phyloP scores from a whole-genome alignment of 768 basidiomycete genomes.

The Calocybe cyanea region DNA sequence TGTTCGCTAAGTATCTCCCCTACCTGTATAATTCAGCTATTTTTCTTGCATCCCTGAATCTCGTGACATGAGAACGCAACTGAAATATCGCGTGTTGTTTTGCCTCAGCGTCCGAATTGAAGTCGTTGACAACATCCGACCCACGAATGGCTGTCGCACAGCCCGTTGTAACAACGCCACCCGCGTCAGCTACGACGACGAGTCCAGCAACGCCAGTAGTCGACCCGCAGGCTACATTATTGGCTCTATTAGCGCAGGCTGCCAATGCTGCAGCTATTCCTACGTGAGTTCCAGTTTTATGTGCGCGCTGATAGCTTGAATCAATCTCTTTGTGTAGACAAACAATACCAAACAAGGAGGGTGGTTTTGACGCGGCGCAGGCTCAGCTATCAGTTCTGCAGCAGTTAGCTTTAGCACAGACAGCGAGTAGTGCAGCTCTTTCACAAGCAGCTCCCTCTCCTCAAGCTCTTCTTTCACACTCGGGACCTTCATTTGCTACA shows the following conservation, averaged over 20 bases:
- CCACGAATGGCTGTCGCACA: constrained; percentile 33
- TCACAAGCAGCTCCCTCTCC: constrained; percentile 25
- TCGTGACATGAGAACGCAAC: constrained; percentile 58
- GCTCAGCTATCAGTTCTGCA: constrained; percentile 74
- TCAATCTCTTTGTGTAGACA: constrained; percentile 38
- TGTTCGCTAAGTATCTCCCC: constrained; percentile 81
- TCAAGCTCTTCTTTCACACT: constrained; percentile 17
- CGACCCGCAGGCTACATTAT: constrained; percentile 60
- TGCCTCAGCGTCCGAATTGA: constrained; percentile 57
- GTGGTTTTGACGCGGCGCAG: constrained; percentile 46
- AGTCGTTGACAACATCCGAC: constrained; percentile 28
- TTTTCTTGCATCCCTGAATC: constrained; percentile 39
- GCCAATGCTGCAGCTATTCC: constrained; percentile 39
- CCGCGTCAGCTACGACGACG: constrained; percentile 23
- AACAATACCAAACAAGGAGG: constrained; percentile 54
- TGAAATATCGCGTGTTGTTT: constrained; percentile 63
- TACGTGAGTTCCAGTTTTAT: constrained; percentile 37
- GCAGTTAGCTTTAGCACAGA: constrained; percentile 70
- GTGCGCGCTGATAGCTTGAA: constrained; percentile 2
- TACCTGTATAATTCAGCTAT: constrained; percentile 63
- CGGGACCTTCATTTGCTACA: constrained; percentile 17
- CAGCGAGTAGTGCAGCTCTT: constrained; percentile 36
- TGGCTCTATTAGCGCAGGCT: constrained; percentile 70
- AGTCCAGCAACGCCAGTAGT: constrained; percentile 23
- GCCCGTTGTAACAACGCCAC: constrained; percentile 18